A percentile compares a stretch with the other conserved stretches of the same genome.
These are phyloP conservation scores for Xenoacremonium recifei DNA, from an alignment of 2,329 filamentous ascomycete genomes.

Conservation along the genomic window DNA sequence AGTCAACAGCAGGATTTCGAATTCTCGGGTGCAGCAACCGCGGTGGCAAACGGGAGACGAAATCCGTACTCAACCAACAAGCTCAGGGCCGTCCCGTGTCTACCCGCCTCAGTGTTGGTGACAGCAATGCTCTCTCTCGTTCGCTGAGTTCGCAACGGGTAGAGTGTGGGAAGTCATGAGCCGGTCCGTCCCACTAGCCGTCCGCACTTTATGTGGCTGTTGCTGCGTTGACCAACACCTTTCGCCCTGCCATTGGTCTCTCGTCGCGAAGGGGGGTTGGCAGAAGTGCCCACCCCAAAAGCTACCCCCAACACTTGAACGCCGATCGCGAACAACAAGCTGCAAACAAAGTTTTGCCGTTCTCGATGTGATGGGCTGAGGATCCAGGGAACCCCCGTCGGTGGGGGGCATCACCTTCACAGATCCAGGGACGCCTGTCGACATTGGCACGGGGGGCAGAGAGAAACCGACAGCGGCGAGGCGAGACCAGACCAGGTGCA, in stretches of 20 bases:
- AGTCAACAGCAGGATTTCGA: too few relatives aligned
- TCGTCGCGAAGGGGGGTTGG: constrained; percentile 10
- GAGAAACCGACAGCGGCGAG: constrained; percentile 14
- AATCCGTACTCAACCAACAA: constrained; percentile 16
- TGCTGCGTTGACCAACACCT: constrained; percentile 9
- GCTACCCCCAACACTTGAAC: constrained; percentile 11
- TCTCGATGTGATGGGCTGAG: constrained; percentile 13
- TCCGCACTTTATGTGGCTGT: constrained; percentile 10
- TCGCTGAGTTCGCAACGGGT: constrained; percentile 3
- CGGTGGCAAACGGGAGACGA: constrained; percentile 5
- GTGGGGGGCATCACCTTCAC: constrained; percentile 24
- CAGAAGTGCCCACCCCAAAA: constrained; percentile 8
- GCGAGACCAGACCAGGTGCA: constrained; percentile 13
- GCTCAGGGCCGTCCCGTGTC: constrained; percentile 16
- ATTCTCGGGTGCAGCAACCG: constrained; percentile 11
- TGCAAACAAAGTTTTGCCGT: constrained; percentile 7
- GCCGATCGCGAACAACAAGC: constrained; percentile 3
- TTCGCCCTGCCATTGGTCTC: constrained; percentile 21
- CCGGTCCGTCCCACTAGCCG: constrained; percentile 29
- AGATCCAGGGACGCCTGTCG: constrained; percentile 17
- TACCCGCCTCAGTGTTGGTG: constrained; percentile 16
- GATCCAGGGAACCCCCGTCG: constrained; percentile 8
- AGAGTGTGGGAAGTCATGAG: constrained; percentile 9
- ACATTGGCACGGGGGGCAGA: constrained; percentile 12
- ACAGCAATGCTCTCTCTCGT: constrained; percentile 8